Evolutionary conservation across 176 grass and related monocot species (phyloP), one percentile per base, ranked within the genome.

Genomic region (Oryza rufipogon): DNA sequence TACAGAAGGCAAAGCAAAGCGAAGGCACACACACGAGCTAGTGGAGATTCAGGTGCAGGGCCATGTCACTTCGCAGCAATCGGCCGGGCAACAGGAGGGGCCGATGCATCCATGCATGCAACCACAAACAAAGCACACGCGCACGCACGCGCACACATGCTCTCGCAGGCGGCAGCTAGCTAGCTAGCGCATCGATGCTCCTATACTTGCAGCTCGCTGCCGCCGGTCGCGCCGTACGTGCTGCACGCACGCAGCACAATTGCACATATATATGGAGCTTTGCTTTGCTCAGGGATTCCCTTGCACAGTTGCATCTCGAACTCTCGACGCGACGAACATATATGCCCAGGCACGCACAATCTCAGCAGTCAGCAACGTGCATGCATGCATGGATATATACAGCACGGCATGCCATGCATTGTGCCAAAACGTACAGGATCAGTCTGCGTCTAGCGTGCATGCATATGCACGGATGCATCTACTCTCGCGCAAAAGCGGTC

Each of bases 31-130:
- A 41, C 39, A 86, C 2, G 80, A 52, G 28, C 20, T 86, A 90
- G 88, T 90, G 84, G 88, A 67, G 61, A 46, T 17, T 82, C 83
- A 90, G 79, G 20, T 63, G 58, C 74, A 74, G 39, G 33, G 74
- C 73, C 79, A 22, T 78, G 84, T 79, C 88, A 78, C 58, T 66
- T 90, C 68, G 25, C 79, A 60, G 68, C 83, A 66, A 82, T 38
- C 66, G 45, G 11, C 7, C 20, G 42, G 64, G 77, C 32, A 41
- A 54, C 72, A 22, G 52, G 52, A 81, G 32, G 52, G 81, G 42
- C 54, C 19, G 42, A 51, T 51, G 33, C 28, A 41, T 44, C 25
- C 8, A 25, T 58, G 54, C 19, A 15, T 20, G 6, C 22, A 30
- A 44, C 6, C 41, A 6, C 17, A 51, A 11, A 77, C 66, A 32